Evolutionary conservation across 2,329 filamentous ascomycete genomes (phyloP).

Genomic region (Xylariomycetidae sp.): DNA sequence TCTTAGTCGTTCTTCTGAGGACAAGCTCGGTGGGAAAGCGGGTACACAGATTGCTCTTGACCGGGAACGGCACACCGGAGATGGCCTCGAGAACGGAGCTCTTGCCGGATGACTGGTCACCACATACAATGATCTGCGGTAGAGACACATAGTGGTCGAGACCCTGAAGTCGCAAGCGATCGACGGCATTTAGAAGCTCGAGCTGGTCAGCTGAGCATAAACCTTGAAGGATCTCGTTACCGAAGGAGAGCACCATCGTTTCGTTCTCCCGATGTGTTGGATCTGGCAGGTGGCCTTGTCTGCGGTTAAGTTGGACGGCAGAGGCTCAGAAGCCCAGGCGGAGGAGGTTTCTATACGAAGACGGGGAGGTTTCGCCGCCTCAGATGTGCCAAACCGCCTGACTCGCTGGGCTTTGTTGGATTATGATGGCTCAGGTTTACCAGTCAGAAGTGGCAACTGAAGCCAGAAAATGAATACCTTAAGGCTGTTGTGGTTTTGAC

Average conservation of each 20-base stretch:
- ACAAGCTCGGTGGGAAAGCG: conserved; percentile 58
- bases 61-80: conserved; percentile 54
- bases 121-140: conserved; percentile 50
- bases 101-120: conserved; percentile 58
- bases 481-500: too few species aligned
- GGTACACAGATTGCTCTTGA: conserved; percentile 53
- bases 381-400: too few species aligned
- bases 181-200: conserved; percentile 33
- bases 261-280: too few species aligned
- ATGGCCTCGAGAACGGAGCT: conserved; percentile 61
- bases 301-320: too few species aligned
- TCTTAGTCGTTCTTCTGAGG: conserved; percentile 37
- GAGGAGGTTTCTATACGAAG: too few species aligned
- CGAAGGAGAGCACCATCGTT: conserved; percentile 18
- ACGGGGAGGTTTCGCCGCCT: too few species aligned
- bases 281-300: too few species aligned
- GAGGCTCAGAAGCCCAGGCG: too few species aligned
- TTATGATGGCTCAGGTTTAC: too few species aligned
- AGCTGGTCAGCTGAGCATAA: conserved; percentile 27
- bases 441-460: too few species aligned
- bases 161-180: conserved; percentile 31
- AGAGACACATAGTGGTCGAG: conserved; percentile 33
- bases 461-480: too few species aligned
- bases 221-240: conserved; percentile 16
- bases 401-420: too few species aligned